These are phyloP conservation scores for Albugo laibachii DNA, from an alignment of 352 stramenopile species.

Conservation along the genomic window DNA sequence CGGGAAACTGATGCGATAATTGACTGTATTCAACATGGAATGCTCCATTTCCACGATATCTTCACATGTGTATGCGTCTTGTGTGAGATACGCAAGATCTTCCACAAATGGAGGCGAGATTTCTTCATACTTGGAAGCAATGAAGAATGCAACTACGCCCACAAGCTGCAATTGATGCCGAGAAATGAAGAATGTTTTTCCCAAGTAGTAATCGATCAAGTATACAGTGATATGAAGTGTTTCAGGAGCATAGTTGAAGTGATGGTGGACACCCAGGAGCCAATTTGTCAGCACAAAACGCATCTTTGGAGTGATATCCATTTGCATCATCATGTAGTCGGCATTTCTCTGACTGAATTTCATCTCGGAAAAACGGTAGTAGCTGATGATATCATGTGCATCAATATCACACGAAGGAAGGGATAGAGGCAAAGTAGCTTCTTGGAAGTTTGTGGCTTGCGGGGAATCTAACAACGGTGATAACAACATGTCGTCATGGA, in stretches of 20 bases:
- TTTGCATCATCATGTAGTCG: conserved; percentile 28
- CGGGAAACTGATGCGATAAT: conserved; percentile 63
- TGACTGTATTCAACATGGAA: conserved; percentile 36
- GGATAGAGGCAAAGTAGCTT: too few species aligned
- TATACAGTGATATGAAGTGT: conserved; percentile 76
- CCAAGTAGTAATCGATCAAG: conserved; percentile 64
- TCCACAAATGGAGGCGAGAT: conserved; percentile 74
- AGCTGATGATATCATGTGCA: too few species aligned
- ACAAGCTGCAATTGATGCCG: conserved; percentile 89
- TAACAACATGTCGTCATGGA: too few species aligned
- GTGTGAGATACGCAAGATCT: conserved; percentile 86
- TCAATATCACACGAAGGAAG: too few species aligned
- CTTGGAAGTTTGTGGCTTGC: too few species aligned
- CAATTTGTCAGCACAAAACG: conserved; percentile 96
- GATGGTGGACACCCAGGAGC: conserved; percentile 86
- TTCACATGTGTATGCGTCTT: conserved; percentile 83
- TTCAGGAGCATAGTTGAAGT: conserved; percentile 56
- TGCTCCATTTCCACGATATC: conserved; percentile 75
- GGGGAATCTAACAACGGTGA: too few species aligned
- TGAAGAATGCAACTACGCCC: conserved; percentile 86
- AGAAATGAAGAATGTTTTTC: conserved; percentile 36
- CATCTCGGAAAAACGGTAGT: too few species aligned
- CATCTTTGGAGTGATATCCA: conserved; percentile 98
- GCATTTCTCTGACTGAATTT: too few species aligned
- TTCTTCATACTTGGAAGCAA: conserved; percentile 97